A percentile compares a stretch with the other conserved stretches of the same genome.
Evolutionary conservation across 768 basidiomycete species (phyloP).

Genomic region (Mycena floridula): DNA sequence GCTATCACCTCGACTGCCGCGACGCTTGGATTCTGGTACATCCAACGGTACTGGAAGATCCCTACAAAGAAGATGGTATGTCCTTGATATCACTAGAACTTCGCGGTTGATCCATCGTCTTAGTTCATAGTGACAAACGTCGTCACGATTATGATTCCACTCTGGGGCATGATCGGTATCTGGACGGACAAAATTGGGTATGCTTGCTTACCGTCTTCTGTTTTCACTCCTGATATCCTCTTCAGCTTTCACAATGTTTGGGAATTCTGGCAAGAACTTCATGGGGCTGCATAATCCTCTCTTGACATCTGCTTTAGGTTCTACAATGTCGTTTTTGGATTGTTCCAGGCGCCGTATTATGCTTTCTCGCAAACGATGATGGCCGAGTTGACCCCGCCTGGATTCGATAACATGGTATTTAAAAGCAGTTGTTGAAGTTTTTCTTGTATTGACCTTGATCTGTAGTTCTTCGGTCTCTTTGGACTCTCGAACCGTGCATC

Average conservation of each 20-base stretch:
- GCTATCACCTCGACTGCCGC: conserved; percentile 60
- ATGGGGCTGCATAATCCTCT: conserved; percentile 5
- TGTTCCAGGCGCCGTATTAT: conserved; percentile 86
- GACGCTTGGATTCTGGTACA: conserved; percentile 70
- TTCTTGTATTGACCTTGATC: background rate
- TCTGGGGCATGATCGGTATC: conserved; percentile 85
- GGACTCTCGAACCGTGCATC: conserved; percentile 80
- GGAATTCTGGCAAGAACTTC: conserved; percentile 70
- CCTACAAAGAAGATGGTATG: conserved; percentile 75
- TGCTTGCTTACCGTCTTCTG: conserved; percentile 9
- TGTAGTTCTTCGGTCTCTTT: conserved; percentile 81
- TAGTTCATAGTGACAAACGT: conserved; percentile 77
- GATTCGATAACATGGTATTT: conserved; percentile 76
- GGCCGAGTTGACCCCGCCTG: conserved; percentile 83
- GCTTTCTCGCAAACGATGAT: conserved; percentile 85
- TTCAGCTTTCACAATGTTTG: conserved; percentile 69
- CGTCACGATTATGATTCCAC: conserved; percentile 68
- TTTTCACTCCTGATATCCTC: background rate
- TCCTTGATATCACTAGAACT: background rate
- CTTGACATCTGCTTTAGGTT: conserved; percentile 45
- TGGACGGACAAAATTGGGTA: conserved; percentile 75
- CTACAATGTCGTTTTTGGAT: conserved; percentile 73
- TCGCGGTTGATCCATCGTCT: background rate
- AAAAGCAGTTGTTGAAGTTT: background rate
- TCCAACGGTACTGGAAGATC: conserved; percentile 74